Evolutionary conservation across 306 rosid species (phyloP), one percentile per base, ranked within the genome.

Genomic region (Cotoneaster glaucophyllus): DNA sequence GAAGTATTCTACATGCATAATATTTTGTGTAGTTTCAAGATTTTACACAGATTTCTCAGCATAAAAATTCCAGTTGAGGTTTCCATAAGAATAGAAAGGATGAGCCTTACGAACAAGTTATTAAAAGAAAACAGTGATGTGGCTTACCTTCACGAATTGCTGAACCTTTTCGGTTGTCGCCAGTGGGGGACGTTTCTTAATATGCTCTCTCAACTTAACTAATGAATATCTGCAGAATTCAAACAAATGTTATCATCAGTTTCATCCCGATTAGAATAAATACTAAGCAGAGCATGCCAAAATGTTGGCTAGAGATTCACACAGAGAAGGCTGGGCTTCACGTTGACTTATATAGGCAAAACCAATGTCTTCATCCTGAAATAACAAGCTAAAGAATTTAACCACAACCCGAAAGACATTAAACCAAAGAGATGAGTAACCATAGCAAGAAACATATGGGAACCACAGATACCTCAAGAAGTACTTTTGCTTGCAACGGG

Each of bases 121-220:
- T 19, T 21, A n/a, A 44, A 32, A 70, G 58, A 9, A 74, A 75
- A 67, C 11, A 74, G 21, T 69, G 68, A 73, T 25, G 10, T 58
- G 73, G 77, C 82, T 73, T 81, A 92, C 99, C 93, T 85, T 92
- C n/a, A 92, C 90, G 78, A 85, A 88, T 83, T 87, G 98, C 90
- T 95, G 97, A 85, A 92, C 86, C 90, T 95, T 95, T 89, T 95
- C 98, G 24, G 93, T 86, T 63, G 98, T 87, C 70, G 98, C 97
- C 82, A 90, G 80, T 15, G 97, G 97, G 64, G 98, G 97, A 59
- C 97, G 90, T 77, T 95, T 95, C 87, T 95, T 95, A 70, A 92
- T 95, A 81, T 95, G 98, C 84, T 95, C 98, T 85, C 98, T 92
- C 85, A 92, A 78, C 74, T 78, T 81, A 59, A 84, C 64, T 83